Conservation (phyloP, 257 asterid genomes). For the Solanum clarkiae region DNA sequence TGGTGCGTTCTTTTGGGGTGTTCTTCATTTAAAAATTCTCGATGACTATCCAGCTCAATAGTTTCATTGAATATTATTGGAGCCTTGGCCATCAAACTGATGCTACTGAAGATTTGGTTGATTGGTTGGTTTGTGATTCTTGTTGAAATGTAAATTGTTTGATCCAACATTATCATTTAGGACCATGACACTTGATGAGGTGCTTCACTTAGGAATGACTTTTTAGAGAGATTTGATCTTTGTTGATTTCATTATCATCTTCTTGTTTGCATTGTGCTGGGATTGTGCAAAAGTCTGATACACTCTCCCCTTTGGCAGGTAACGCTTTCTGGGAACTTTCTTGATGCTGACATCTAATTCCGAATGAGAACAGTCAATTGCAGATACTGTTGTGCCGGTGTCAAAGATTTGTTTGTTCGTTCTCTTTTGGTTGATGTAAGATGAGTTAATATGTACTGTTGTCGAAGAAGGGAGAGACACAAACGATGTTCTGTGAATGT, state of each 20-base stretch:
- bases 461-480: background rate
- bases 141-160: background rate
- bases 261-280: background rate
- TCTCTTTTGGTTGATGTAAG: background rate
- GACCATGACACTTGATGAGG: background rate
- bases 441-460: background rate
- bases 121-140: background rate
- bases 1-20: background rate
- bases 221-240: background rate
- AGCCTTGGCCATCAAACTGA: background rate
- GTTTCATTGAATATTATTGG: background rate
- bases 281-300: background rate
- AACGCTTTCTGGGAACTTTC: slow-evolving; percentile 52
- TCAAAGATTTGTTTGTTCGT: background rate
- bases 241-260: background rate
- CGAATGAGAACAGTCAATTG: background rate
- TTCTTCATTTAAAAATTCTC: background rate
- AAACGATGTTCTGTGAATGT: background rate
- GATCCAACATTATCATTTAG: background rate
- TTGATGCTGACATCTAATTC: slow-evolving; percentile 56
- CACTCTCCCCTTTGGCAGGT: slow-evolving; percentile 35
- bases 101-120: background rate
- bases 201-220: background rate
- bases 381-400: background rate
- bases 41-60: background rate